Evolutionary conservation across 768 basidiomycete genomes (phyloP), one percentile per base, ranked within the genome.

Genomic region (Trametes cingulata): DNA sequence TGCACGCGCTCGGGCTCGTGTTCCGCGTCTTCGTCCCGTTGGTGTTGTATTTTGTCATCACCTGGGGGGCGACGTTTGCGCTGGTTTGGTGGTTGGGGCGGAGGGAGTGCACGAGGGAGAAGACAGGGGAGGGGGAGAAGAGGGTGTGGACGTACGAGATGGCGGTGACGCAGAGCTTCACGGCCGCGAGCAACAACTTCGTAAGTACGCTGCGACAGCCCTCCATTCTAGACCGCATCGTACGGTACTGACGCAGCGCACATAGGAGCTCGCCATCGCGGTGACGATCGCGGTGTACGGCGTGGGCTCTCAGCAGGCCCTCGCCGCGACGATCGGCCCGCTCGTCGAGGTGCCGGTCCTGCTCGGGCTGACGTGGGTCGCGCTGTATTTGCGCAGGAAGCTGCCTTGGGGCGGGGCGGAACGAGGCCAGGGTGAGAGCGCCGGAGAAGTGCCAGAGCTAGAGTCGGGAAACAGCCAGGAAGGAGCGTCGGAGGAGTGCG

Each of bases 21-120:
- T 93, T 93, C 73, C 83, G 91, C 17, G 84, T 90, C 1, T 85
- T 90, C 67, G 90, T 93, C 6, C 92, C 93, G 1, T 80, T 91
- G 76, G 75, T 90, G 22, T 75, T 90, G 35, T 94, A 94, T 74
- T 93, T 93, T 70, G 56, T 81, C 43, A 71, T 92, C 72, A 88
- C 93, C 84, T 93, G 90, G 88, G 76, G 77, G 3, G 73, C 77
- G 0, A 81, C 85, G 0, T 91, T 91, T 63, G 72, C 71, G 29
- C 64, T 82, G n/a, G 73, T 88, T 17, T 86, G 77, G 67, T 78
- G 73, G 61, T 74, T 86, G 15, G 71, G 76, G 12, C 67, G 78
- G 42, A 68, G 72, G 40, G 74, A 78, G 20, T n/a, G n/a, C n/a
- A 35, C 50, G 15, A 6, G 1, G 50, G 1, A 20, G 39, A 20